Conservation (phyloP, 2,329 filamentous ascomycete species). For the Fusarium sp. region DNA sequence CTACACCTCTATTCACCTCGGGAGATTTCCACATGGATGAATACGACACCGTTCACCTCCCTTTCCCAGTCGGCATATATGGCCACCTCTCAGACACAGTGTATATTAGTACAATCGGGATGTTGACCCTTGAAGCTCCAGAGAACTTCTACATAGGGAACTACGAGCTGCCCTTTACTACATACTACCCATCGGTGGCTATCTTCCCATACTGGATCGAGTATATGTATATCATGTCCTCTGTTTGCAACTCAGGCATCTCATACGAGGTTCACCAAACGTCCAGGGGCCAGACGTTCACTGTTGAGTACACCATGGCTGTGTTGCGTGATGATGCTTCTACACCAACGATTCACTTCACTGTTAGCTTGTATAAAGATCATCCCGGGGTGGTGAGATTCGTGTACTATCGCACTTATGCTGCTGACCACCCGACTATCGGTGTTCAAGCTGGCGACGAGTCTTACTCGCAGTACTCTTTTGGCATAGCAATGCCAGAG, state of each 20-base stretch:
- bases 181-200: rapidly evolving
- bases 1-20: not conserved
- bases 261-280: not conserved
- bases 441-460: not conserved
- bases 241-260: not conserved
- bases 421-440: rapidly evolving
- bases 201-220: not conserved
- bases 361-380: not conserved
- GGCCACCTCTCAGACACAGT: not conserved
- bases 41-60: not conserved
- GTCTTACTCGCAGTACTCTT: not conserved
- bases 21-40: not conserved
- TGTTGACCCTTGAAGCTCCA: not conserved
- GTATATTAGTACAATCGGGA: not conserved
- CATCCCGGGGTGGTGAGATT: not conserved
- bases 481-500: rapidly evolving
- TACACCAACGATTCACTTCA: not conserved
- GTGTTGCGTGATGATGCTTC: too few species aligned
- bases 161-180: not conserved
- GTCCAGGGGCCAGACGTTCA: not conserved
- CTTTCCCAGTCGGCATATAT: not conserved
- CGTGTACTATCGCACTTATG: not conserved
- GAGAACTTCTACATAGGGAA: rapidly evolving
- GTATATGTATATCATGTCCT: not conserved
- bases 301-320: not conserved